Conservation (phyloP, 495 filamentous ascomycete genomes). For the Chaetomium fimeti region DNA sequence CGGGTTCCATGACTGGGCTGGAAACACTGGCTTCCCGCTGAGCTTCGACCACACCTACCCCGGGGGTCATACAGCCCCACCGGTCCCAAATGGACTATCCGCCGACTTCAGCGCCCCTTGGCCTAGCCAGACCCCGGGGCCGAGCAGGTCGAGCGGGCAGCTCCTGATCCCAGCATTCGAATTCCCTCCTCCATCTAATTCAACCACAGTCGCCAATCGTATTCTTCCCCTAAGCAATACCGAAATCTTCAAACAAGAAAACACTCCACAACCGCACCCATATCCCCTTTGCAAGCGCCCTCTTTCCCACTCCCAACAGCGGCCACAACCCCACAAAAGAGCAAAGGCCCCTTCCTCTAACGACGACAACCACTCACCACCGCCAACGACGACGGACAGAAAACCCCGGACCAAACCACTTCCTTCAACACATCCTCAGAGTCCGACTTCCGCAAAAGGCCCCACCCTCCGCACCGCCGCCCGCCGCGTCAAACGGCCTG, state of each 20-base stretch:
- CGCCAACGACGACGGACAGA: not conserved
- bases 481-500: conserved; percentile 17
- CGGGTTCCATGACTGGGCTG: not conserved
- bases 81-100: not conserved
- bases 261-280: not conserved
- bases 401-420: not conserved
- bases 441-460: not conserved
- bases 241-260: too few species aligned
- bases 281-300: not conserved
- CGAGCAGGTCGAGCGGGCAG: not conserved
- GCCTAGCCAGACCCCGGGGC: not conserved
- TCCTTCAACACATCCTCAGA: not conserved
- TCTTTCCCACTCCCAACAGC: not conserved
- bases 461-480: conserved; percentile 20
- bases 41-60: not conserved
- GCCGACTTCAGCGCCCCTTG: not conserved
- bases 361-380: not conserved
- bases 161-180: not conserved
- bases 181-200: not conserved
- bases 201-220: not conserved
- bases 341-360: not conserved
- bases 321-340: not conserved
- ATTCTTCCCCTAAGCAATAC: not conserved
- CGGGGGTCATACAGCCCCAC: not conserved
- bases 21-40: too few species aligned